phyloP scores from a whole-genome alignment of 2,329 filamentous ascomycete species.

The Cladosporium sp. region DNA sequence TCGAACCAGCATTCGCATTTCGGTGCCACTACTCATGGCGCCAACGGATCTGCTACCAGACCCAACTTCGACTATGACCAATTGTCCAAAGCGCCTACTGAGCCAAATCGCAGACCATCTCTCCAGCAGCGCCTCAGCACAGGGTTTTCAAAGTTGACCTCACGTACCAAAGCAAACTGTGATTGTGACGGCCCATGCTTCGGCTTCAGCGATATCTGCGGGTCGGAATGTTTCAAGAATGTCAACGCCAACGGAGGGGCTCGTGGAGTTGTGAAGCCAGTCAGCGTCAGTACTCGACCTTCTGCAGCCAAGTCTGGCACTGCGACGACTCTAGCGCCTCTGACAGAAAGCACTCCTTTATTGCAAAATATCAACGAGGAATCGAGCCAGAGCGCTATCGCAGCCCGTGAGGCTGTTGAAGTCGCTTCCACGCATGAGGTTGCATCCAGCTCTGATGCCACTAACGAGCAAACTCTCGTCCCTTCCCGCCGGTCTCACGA shows the following conservation, averaged over 20 bases:
- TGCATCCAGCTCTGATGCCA: neutral
- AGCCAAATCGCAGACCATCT: conserved; percentile 32
- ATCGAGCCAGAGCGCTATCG: neutral
- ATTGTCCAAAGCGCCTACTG: conserved; percentile 2
- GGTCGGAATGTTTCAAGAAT: conserved; percentile 56
- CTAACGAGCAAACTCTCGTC: neutral
- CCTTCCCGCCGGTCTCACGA: neutral
- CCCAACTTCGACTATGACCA: neutral
- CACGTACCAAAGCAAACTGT: conserved; percentile 46
- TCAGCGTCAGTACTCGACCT: conserved; percentile 14
- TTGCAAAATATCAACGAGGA: conserved; percentile 8
- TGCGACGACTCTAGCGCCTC: conserved; percentile 15
- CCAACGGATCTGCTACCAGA: neutral
- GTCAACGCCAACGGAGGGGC: conserved; percentile 36
- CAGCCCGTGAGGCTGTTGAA: neutral
- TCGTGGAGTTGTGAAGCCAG: neutral
- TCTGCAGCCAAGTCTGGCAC: conserved; percentile 22
- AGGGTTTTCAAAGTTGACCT: conserved; percentile 48
- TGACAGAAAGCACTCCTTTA: conserved; percentile 12
- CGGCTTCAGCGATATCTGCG: conserved; percentile 59
- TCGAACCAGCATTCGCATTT: conserved; percentile 25
- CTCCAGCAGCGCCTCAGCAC: conserved; percentile 38
- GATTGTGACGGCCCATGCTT: conserved; percentile 58
- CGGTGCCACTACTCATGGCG: neutral
- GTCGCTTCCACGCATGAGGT: neutral